Conservation (phyloP, 257 asterid species). For the Penstemon barbatus region DNA sequence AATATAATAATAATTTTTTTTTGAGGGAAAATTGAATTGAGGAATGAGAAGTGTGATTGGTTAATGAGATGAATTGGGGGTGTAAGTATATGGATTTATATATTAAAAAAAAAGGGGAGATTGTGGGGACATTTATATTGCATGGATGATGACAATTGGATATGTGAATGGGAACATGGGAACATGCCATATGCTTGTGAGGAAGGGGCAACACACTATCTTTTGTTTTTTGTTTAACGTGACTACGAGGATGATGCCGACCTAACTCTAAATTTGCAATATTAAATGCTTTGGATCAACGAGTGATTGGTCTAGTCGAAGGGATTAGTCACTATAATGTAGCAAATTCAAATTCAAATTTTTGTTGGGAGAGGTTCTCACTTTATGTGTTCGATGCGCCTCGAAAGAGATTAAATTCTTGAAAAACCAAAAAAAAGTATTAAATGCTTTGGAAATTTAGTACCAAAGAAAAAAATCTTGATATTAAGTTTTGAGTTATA, state of each 20-base stretch:
- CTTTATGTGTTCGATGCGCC: too few species aligned
- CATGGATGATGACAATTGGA: not conserved
- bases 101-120: constrained; percentile 32
- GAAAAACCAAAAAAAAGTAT: too few species aligned
- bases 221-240: constrained; percentile 15
- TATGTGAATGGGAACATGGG: constrained; percentile 1
- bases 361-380: too few species aligned
- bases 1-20: not conserved
- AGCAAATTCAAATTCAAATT: too few species aligned
- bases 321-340: too few species aligned
- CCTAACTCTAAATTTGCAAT: not conserved
- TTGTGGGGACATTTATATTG: constrained; percentile 19
- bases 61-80: constrained; percentile 4
- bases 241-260: constrained; percentile 4
- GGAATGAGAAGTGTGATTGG: not conserved
- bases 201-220: constrained; percentile 23
- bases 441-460: too few species aligned
- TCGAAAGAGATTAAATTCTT: too few species aligned
- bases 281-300: too few species aligned
- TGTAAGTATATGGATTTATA: constrained; percentile 17
- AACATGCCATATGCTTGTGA: not conserved
- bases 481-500: too few species aligned
- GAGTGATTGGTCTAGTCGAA: too few species aligned
- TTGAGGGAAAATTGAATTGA: not conserved
- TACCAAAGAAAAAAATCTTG: too few species aligned